Evolutionary conservation across 352 stramenopile species (phyloP).

Genomic region (Phytophthora sp.): DNA sequence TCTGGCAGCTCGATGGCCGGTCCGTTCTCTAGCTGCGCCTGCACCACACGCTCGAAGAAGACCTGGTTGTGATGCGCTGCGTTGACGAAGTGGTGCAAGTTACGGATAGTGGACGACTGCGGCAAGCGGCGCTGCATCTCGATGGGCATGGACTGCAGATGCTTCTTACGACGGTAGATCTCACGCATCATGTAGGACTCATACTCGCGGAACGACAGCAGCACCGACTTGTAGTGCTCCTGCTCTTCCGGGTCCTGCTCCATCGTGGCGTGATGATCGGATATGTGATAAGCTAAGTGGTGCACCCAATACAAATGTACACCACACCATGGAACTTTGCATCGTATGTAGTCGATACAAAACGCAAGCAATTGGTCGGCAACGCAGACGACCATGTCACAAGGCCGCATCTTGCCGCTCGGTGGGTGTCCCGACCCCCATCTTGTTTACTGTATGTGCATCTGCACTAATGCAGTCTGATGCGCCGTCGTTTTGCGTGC

Average conservation of each 20-base stretch:
- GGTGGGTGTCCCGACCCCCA: constrained; percentile 41
- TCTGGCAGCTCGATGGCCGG: constrained; percentile 58
- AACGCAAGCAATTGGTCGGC: constrained; percentile 24
- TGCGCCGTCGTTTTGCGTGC: not conserved
- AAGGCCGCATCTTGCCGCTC: constrained; percentile 80
- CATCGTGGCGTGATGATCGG: constrained; percentile 26
- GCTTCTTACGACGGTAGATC: constrained; percentile 84
- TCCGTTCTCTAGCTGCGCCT: constrained; percentile 69
- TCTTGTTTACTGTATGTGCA: not conserved
- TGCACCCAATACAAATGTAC: constrained; percentile 4
- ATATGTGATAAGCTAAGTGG: not conserved
- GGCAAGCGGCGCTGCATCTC: constrained; percentile 81
- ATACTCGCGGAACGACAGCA: constrained; percentile 89
- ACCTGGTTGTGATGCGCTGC: constrained; percentile 81
- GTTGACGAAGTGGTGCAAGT: constrained; percentile 84
- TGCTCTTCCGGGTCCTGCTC: constrained; percentile 76
- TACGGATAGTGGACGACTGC: constrained; percentile 72
- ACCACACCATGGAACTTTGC: constrained; percentile 8
- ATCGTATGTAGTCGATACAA: constrained; percentile 1
- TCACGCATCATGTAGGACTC: constrained; percentile 84
- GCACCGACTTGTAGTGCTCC: constrained; percentile 84
- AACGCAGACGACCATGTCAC: constrained; percentile 57
- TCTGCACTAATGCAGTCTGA: not conserved
- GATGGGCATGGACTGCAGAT: constrained; percentile 71
- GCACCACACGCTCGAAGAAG: constrained; percentile 80